Evolutionary conservation across 495 filamentous ascomycete species (phyloP).

Genomic region (Terfezia boudieri): DNA sequence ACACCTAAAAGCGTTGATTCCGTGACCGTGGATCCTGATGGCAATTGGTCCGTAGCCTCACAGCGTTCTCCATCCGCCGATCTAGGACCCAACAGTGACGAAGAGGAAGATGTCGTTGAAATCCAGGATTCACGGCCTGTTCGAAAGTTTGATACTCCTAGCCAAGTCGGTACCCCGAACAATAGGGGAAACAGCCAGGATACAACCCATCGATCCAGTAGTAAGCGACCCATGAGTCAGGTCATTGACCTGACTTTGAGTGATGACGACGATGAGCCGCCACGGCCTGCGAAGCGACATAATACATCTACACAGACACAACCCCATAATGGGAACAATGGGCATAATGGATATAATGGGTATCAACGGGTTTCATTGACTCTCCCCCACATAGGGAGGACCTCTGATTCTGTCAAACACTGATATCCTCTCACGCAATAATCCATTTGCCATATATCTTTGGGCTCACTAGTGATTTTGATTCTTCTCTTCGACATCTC

Average conservation of each 20-base stretch:
- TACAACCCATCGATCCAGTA: constrained; percentile 17
- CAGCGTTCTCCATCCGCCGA: constrained; percentile 16
- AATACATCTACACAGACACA: constrained; percentile 5
- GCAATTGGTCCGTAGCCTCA: constrained; percentile 43
- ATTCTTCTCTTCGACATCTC: no score
- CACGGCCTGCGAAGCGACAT: constrained; percentile 34
- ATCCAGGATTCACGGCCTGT: constrained; percentile 28
- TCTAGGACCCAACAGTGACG: constrained; percentile 23
- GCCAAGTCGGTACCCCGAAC: constrained; percentile 22
- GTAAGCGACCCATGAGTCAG: constrained; percentile 38
- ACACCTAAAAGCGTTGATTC: constrained; percentile 52
- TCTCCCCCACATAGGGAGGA: no score
- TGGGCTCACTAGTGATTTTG: no score
- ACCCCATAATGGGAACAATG: no score
- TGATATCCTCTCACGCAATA: no score
- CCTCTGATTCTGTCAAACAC: no score
- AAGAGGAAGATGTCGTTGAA: constrained; percentile 44
- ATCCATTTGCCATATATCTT: no score
- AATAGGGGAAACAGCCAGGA: constrained; percentile 25
- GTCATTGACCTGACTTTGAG: constrained; percentile 65
- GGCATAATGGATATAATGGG: no score
- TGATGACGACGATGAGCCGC: constrained; percentile 40
- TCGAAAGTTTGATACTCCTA: constrained; percentile 21
- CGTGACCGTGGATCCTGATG: constrained; percentile 74
- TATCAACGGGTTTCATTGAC: no score